A percentile compares a stretch with the other conserved stretches of the same genome.
Conservation (phyloP, 345 rosid genomes). For the Gossypium mustelinum region DNA sequence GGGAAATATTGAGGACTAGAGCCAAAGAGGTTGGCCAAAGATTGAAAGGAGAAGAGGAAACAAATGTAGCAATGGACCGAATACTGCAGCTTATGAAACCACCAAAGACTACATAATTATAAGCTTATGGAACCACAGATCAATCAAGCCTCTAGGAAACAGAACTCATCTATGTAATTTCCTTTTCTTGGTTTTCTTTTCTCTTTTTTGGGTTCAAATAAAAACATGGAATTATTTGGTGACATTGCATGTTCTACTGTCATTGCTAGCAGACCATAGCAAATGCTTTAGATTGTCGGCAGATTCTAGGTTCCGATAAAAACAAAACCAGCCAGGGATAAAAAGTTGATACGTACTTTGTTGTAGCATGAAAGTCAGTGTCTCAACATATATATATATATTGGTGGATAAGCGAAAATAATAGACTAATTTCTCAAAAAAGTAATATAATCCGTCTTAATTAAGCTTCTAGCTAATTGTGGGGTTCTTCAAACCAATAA, state of each 20-base stretch:
- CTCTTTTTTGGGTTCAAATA: no score
- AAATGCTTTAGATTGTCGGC: not conserved
- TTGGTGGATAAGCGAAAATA: no score
- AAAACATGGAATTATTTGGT: not conserved
- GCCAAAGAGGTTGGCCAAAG: constrained; percentile 27
- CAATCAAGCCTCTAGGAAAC: not conserved
- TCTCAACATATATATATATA: no score
- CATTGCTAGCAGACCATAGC: not conserved
- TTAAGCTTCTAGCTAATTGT: no score
- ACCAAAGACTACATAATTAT: not conserved
- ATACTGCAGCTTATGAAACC: constrained; percentile 16
- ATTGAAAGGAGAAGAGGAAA: constrained; percentile 29
- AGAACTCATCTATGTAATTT: not conserved
- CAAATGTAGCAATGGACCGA: constrained; percentile 22
- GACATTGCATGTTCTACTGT: not conserved
- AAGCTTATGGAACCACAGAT: not conserved
- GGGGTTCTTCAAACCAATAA: no score
- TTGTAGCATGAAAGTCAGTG: not conserved
- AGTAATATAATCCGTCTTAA: no score
- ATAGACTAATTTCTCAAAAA: no score
- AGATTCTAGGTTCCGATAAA: not conserved
- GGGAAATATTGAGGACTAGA: constrained; percentile 13
- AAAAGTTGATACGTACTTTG: not conserved
- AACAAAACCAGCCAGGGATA: not conserved
- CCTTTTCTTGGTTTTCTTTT: not conserved